Base-by-base conservation (phyloP, 306 rosid genomes). In the Gleditsia sinensis region DNA sequence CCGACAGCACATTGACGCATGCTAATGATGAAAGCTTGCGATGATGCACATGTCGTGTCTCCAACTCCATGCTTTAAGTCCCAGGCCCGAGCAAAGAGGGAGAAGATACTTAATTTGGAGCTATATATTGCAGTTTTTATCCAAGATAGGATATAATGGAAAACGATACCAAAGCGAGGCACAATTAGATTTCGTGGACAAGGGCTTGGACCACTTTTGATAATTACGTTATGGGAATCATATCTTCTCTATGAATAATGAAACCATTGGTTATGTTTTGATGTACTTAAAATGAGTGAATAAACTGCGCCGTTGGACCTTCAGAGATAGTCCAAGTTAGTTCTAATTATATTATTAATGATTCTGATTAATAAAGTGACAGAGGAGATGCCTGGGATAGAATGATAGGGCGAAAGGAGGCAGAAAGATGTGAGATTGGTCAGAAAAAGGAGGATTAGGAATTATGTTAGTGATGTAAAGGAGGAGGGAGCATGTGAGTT, bases 391-490 rank as follows among this genome's bases (percentile, higher is more conserved):
- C 36, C 21, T 23, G 58, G 33, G 74, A 58, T 55, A 71, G 32
- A 71, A 51, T 66, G 79, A 79, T 69, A 23, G 23, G 77, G 66
- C 2, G 24, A 59, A 76, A 75, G 79, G 80, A 36, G 77, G 65
- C 69, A 79, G 30, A 76, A 75, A 83, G 76, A 72, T 60, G 79
- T 17, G 81, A 60, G 81, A 65, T 75, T 83, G 60, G 67, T 75
- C 50, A 40, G 69, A 70, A 75, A 70, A 80, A 61, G 56, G 21
- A 60, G 77, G 78, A 72, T 76, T 72, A 77, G 68, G 82, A 84
- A 80, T 84, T 75, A 77, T 84, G 83, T 80, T 69, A 77, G 80
- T 40, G 81, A 69, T 56, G 75, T 59, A 83, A 83, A 83, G 78
- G 81, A 37, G 78, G 76, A 68, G 75, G 72, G 75, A 54, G 83